A percentile compares a stretch with the other conserved stretches of the same genome.
Conservation (phyloP, 108 stramenopile genomes). For the Fragilariopsis cylindrus region DNA sequence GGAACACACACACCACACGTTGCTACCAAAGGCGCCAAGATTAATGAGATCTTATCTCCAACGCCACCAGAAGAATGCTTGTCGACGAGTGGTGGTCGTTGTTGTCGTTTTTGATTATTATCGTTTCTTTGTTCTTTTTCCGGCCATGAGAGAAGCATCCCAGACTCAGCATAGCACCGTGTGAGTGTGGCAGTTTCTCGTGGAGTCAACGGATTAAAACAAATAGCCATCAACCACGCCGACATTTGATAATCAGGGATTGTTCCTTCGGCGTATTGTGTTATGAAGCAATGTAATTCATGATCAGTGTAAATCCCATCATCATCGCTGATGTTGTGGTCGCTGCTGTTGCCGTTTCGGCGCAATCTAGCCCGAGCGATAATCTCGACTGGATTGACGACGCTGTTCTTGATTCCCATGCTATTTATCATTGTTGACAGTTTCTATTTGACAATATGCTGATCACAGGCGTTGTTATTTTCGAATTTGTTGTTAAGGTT, state of each 20-base stretch:
- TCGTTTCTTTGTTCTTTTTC: neutral
- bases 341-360: slow-evolving; percentile 5
- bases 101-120: neutral
- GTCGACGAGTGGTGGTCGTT: slow-evolving; percentile 47
- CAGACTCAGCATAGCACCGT: slow-evolving; percentile 67
- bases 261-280: slow-evolving; percentile 40
- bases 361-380: neutral
- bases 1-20: slow-evolving; percentile 65
- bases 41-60: slow-evolving; percentile 78
- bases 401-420: neutral
- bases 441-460: no score
- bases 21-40: slow-evolving; percentile 80
- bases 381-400: slow-evolving; percentile 15
- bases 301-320: slow-evolving; percentile 49
- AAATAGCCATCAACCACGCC: slow-evolving; percentile 89
- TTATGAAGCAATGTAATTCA: slow-evolving; percentile 56
- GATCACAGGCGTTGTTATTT: no score
- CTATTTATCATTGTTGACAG: no score
- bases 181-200: slow-evolving; percentile 77
- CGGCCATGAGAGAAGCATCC: slow-evolving; percentile 60
- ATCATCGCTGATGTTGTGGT: slow-evolving; percentile 40
- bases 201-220: slow-evolving; percentile 65
- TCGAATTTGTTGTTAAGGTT: no score
- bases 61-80: slow-evolving; percentile 87
- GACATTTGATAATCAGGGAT: slow-evolving; percentile 89